These are phyloP conservation scores for Pseudotulostoma volvatum DNA, from an alignment of 495 filamentous ascomycete genomes.

Conservation along the genomic window DNA sequence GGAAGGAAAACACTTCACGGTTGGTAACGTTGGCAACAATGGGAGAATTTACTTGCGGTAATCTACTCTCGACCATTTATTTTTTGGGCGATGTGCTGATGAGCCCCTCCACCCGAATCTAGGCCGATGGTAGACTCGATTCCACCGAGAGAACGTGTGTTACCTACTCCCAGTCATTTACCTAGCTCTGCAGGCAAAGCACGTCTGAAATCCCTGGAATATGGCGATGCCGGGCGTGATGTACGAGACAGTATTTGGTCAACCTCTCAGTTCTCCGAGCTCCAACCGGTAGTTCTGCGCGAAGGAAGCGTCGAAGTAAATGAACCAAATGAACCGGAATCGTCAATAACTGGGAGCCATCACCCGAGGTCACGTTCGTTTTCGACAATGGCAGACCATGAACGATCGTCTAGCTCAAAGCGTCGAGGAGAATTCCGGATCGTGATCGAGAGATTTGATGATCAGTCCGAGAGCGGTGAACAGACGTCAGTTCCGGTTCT, in stretches of 20 bases:
- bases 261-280: slow-evolving; percentile 31
- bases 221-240: neutral
- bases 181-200: slow-evolving; percentile 38
- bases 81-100: no score
- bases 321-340: slow-evolving; percentile 14
- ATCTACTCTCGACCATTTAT: no score
- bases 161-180: slow-evolving; percentile 40
- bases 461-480: slow-evolving; percentile 53
- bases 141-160: slow-evolving; percentile 37
- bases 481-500: slow-evolving; percentile 40
- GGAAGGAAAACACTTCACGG: slow-evolving; percentile 69
- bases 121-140: slow-evolving; percentile 45
- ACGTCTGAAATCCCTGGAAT: slow-evolving; percentile 24
- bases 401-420: slow-evolving; percentile 16
- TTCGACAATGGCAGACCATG: slow-evolving; percentile 40
- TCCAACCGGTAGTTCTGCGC: slow-evolving; percentile 17
- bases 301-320: slow-evolving; percentile 14
- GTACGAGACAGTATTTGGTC: slow-evolving; percentile 18
- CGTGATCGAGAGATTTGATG: slow-evolving; percentile 62
- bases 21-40: slow-evolving; percentile 86
- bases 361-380: slow-evolving; percentile 46
- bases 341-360: slow-evolving; percentile 1
- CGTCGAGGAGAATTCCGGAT: slow-evolving; percentile 55
- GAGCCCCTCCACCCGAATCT: no score
- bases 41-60: slow-evolving; percentile 92